Conservation (phyloP, 352 stramenopile species). For the Phytopythium helicoides region DNA sequence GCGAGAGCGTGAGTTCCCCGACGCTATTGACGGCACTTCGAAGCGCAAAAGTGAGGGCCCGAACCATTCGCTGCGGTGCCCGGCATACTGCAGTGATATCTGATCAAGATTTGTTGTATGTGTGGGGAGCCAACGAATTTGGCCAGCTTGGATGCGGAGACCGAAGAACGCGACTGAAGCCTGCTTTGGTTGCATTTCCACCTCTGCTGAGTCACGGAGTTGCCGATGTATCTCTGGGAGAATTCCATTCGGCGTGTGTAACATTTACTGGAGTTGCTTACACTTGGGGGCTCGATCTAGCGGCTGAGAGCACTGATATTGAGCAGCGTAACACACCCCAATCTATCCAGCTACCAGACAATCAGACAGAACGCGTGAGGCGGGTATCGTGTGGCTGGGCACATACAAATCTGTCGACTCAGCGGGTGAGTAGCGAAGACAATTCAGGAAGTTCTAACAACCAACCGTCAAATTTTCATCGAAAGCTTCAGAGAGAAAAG, state of each 20-base stretch:
- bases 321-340: slow-evolving; percentile 33
- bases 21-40: slow-evolving; percentile 34
- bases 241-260: slow-evolving; percentile 72
- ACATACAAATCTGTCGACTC: slow-evolving; percentile 61
- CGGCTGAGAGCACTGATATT: slow-evolving; percentile 33
- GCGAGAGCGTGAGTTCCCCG: slow-evolving; percentile 34
- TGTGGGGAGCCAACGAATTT: slow-evolving; percentile 82
- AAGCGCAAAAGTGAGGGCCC: slow-evolving; percentile 34
- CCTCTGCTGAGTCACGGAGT: slow-evolving; percentile 45
- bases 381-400: slow-evolving; percentile 64
- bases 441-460: slow-evolving; percentile 5
- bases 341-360: slow-evolving; percentile 23
- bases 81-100: slow-evolving; percentile 69
- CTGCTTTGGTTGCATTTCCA: slow-evolving; percentile 40
- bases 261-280: slow-evolving; percentile 41
- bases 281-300: slow-evolving; percentile 65
- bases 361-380: slow-evolving; percentile 27
- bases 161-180: slow-evolving; percentile 33
- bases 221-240: slow-evolving; percentile 54
- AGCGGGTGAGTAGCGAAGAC: slow-evolving; percentile 6
- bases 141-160: slow-evolving; percentile 70
- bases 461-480: slow-evolving; percentile 24
- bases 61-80: slow-evolving; percentile 59
- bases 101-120: slow-evolving; percentile 62
- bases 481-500: slow-evolving; percentile 25